Base-by-base conservation (phyloP, 108 stramenopile species). In the Cafeteria roenbergensis region DNA sequence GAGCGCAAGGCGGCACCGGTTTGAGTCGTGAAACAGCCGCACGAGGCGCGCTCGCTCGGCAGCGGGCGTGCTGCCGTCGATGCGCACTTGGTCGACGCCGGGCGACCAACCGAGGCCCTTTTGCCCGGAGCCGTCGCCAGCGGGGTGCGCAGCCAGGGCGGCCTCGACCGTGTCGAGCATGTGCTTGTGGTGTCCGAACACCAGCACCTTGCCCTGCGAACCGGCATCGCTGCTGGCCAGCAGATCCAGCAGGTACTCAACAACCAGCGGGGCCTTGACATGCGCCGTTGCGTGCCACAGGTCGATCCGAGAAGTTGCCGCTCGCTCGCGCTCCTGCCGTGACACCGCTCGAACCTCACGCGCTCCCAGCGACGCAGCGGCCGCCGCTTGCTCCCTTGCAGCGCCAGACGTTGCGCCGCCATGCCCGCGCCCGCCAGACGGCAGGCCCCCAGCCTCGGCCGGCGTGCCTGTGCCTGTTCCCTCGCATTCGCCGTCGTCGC, bases 111-210 rank as follows among this genome's bases (percentile, higher is more conserved):
- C 9, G 22, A 12, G 42, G 42, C 17, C 42, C 12, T 17, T 17
- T 12, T 48, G 42, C 42, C 12, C 42, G 17, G 42, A 12, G 12
- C 42, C 34, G 60, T 59, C 4, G 54, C 67, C 34, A 54, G 29
- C 22, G 56, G 25, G 34, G 21, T 59, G 34, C 28, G 2, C 67
- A 6, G 20, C 9, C 2, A 68, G 29, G 31, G n/a, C 55, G 25
- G 30, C 38, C n/a, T 71, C 60, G 53, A 71, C 37, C 1, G 51
- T 30, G 56, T 71, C 70, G 17, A 71, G 31, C 21, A 71, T 42
- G 35, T 1, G 8, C n/a, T 36, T 33, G 48, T 71, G 70, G 64
- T 71, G 70, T 6, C 51, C 70, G 53, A 71, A 71, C 12, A 71
- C 52, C 22, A 71, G 42, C 8, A 65, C 1, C 56, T 71, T 71